Base-by-base conservation (phyloP, 2,329 filamentous ascomycete genomes). In the Ophiostoma sp. region DNA sequence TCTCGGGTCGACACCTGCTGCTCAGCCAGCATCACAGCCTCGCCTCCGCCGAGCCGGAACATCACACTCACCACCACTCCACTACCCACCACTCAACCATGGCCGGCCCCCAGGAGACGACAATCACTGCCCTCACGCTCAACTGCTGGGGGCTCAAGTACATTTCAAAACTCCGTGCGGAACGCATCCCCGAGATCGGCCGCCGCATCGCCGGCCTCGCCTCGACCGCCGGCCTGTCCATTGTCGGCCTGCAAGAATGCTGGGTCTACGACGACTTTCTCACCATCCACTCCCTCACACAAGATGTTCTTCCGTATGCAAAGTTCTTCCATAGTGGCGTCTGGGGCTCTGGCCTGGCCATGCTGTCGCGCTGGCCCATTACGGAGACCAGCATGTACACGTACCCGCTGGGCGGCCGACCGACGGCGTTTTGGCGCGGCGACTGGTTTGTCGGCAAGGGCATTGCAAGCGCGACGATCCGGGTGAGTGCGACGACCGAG, bases 361-460 rank as follows among this genome's bases (percentile, higher is more conserved):
- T 98, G 73, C 83, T 98, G 67, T 96, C 92, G 67, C 87, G 88
- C 83, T 98, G 93, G 93, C 94, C 94, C 31, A 93, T 99, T 74
- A 90, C 92, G 76, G 91, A 96, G 81, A 94, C 90, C 79, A 89
- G 85, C 76, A 96, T 98, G 93, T 85, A 88, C 74, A 85, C 84
- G 3, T 99, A 97, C 78, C 88, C 93, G n/a, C 85, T 99, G 69
- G 97, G 97, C 78, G 95, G 95, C 23, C 87, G 94, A 23, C 95
- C 95, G 6, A 94, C 93, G 11, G 94, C 94, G 4, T 97, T 98
- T 80, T 97, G 90, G 81, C 85, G 94, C 72, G 95, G 95, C 13
- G 94, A 98, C 79, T 98, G 94, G 93, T 98, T 89, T 77, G 94
- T 97, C 11, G 95, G 95, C 0, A 98, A 98, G 78, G 95, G 95